Base-by-base conservation (phyloP, 495 filamentous ascomycete genomes). In the Penicillium cosmopolitanum region DNA sequence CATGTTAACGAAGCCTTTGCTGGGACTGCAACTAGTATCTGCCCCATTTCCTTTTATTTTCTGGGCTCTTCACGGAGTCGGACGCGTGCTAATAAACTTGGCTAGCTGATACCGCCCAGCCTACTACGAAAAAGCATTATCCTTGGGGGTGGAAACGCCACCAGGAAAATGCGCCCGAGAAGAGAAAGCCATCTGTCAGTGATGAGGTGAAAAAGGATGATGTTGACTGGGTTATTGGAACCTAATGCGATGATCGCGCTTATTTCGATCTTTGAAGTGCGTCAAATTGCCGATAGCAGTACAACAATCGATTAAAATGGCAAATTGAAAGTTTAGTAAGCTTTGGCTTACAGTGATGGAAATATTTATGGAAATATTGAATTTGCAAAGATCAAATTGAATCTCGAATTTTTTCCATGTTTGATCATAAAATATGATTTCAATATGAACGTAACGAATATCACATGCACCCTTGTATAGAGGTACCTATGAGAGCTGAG, bases 121-220 rank as follows among this genome's bases (percentile, higher is more conserved):
- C 42, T 33, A 42, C 40, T 31, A 31, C 28, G 28, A 31, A 31
- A 31, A 57, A 62, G 48, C 58, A 25, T 16, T 55, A 51, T 36
- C 40, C 15, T 46, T 62, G 60, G 60, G 40, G 34, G 55, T 57
- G 60, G 55, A 36, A 36, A 57, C 40, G 43, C 25, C 42, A 54
- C 23, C 47, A 57, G 16, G 50, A 16, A 35, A 57, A 62, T 8
- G 38, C 12, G 0, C n/a, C 55, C 4, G 38, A 43, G 13, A 11
- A 34, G 42, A 62, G 16, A 4, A 16, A 44, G 4, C 42, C 59
- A 57, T 48, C 48, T 52, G 38, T 18, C 54, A 31, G 28, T 42
- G 50, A n/a, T 50, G 43, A 51, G 47, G 42, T 12, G 8, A 16
- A 19, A 36, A 61, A 52, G 15, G 53, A 48, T 31, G 52, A 52